A percentile compares a stretch with the other conserved stretches of the same genome.
These are phyloP conservation scores for Wickerhamomyces chaumierensis DNA, from an alignment of 805 yeast species.

Conservation along the genomic window DNA sequence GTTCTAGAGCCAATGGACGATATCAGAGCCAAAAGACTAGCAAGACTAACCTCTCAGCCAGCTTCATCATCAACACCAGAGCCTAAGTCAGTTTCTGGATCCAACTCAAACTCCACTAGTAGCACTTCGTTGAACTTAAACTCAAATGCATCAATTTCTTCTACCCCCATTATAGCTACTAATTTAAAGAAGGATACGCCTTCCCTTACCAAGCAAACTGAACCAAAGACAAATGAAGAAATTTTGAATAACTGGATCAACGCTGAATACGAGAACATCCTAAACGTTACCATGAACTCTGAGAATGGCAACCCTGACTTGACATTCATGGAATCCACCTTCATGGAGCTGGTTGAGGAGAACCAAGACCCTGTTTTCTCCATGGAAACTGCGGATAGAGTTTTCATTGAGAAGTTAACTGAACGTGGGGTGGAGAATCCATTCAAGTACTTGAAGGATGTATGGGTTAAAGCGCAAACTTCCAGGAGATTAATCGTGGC, in stretches of 20 bases:
- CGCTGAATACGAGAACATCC: constrained; percentile 7
- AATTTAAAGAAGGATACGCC: too few relatives aligned
- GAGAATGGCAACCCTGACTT: constrained; percentile 6
- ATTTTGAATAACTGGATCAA: constrained; percentile 3
- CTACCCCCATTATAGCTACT: too few relatives aligned
- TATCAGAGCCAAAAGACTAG: constrained; percentile 26
- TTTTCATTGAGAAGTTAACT: constrained; percentile 43
- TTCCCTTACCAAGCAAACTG: not conserved
- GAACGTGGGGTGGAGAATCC: constrained; percentile 40
- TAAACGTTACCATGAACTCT: constrained; percentile 13
- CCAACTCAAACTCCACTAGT: not conserved
- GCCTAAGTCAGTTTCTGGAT: not conserved
- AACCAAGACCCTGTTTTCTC: constrained; percentile 11
- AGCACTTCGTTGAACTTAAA: not conserved
- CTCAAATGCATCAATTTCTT: not conserved
- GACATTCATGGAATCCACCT: constrained; percentile 14
- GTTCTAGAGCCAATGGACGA: constrained; percentile 11
- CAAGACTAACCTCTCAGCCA: constrained; percentile 8
- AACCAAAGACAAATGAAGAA: not conserved
- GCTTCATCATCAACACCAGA: not conserved
- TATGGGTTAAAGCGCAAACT: constrained; percentile 31
- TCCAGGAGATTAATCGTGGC: constrained; percentile 31
- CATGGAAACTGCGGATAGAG: constrained; percentile 28
- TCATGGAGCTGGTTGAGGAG: constrained; percentile 14
- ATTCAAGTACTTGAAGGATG: constrained; percentile 33